Conservation (phyloP, 1,139 yeast genomes). For the Diutina catenulata region DNA sequence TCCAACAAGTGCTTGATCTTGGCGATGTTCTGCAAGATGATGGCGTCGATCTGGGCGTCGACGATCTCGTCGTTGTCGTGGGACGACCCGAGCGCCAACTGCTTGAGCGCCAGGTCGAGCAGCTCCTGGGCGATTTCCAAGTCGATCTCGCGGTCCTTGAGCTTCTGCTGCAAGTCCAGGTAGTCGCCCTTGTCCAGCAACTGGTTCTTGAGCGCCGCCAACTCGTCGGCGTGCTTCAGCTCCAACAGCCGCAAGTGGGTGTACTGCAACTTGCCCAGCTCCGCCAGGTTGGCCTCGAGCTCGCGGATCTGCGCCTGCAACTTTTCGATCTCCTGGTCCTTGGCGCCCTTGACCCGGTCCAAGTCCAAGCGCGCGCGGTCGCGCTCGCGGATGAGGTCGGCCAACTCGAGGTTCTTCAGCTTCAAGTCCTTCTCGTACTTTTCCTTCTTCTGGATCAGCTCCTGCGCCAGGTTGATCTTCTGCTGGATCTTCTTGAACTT, state of each 20-base stretch:
- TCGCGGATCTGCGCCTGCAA: constrained; percentile 58
- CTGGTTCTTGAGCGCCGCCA: constrained; percentile 30
- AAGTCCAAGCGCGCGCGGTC: constrained; percentile 80
- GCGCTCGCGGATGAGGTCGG: constrained; percentile 81
- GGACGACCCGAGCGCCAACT: constrained; percentile 43
- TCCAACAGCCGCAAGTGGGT: constrained; percentile 52
- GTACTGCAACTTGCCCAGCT: constrained; percentile 56
- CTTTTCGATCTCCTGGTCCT: constrained; percentile 56
- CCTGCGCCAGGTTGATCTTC: constrained; percentile 88
- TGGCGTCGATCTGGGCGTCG: constrained; percentile 48
- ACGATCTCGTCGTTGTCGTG: constrained; percentile 29
- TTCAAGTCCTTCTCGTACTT: constrained; percentile 74
- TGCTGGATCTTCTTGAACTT: constrained; percentile 79
- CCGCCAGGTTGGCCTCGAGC: constrained; percentile 46
- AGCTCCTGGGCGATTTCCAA: constrained; percentile 71
- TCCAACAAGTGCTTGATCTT: constrained; percentile 55
- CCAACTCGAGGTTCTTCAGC: constrained; percentile 77
- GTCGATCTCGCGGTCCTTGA: constrained; percentile 67
- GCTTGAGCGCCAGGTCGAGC: constrained; percentile 60
- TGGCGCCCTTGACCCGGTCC: constrained; percentile 58
- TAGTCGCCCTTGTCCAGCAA: constrained; percentile 18
- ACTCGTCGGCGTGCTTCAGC: constrained; percentile 49
- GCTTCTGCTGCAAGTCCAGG: constrained; percentile 29
- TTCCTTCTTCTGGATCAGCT: constrained; percentile 77
- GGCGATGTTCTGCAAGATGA: constrained; percentile 32